phyloP scores from a whole-genome alignment of 257 asterid genomes.

The Nicotiana noctiflora region DNA sequence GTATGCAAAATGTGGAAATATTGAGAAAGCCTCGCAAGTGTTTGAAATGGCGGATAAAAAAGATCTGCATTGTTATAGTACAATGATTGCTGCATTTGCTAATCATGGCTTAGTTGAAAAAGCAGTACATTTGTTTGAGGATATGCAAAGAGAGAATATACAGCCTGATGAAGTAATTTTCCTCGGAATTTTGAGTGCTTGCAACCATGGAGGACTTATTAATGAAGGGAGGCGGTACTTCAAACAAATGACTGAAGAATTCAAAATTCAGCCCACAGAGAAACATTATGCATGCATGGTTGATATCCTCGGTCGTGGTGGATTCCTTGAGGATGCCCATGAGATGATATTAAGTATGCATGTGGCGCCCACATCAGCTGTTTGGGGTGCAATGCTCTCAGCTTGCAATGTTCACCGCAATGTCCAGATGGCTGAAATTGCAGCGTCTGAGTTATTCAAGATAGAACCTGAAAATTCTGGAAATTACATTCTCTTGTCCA shows the following conservation, averaged over 20 bases:
- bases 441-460: slow-evolving; percentile 8
- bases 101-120: slow-evolving; percentile 10
- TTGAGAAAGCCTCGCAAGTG: slow-evolving; percentile 6
- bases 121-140: slow-evolving; percentile 5
- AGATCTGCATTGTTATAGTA: slow-evolving; percentile 18
- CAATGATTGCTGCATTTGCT: slow-evolving; percentile 8
- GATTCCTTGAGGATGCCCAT: slow-evolving; percentile 5
- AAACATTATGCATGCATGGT: slow-evolving; percentile 15
- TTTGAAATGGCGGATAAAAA: slow-evolving; percentile 3
- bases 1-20: slow-evolving; percentile 9
- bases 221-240: slow-evolving; percentile 8
- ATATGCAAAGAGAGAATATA: slow-evolving; percentile 10
- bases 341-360: background rate
- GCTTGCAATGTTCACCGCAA: slow-evolving; percentile 10
- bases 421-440: slow-evolving; percentile 16
- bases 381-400: slow-evolving; percentile 15
- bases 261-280: slow-evolving; percentile 9
- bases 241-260: slow-evolving; percentile 12
- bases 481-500: slow-evolving; percentile 7
- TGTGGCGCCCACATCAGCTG: background rate
- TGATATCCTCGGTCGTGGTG: slow-evolving; percentile 12
- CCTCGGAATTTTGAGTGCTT: slow-evolving; percentile 11
- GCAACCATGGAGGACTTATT: slow-evolving; percentile 13
- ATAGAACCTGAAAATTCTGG: slow-evolving; percentile 20
- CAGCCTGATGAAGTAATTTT: slow-evolving; percentile 18